Percentiles rank a stretch among this genome's conserved stretches.
These are phyloP conservation scores for Fusarium sp. DNA, from an alignment of 2,329 filamentous ascomycete species.

Conservation along the genomic window DNA sequence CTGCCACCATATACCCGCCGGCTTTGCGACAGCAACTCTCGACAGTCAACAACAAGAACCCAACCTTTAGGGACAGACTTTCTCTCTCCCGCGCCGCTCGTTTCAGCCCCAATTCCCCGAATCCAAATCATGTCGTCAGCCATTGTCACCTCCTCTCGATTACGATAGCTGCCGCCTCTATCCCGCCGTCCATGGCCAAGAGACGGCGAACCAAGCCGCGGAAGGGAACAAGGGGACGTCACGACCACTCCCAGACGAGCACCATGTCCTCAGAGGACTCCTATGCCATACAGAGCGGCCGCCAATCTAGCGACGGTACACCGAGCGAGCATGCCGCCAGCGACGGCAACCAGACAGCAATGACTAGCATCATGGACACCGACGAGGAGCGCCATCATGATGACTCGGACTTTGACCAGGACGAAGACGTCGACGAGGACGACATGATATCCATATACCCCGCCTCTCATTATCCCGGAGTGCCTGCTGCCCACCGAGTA, in stretches of 20 bases:
- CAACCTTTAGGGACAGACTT: slow-evolving; percentile 11
- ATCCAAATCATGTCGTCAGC: slow-evolving; percentile 43
- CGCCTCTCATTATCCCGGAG: slow-evolving; percentile 57
- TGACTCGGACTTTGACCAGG: slow-evolving; percentile 43
- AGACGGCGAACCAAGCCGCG: slow-evolving; percentile 51
- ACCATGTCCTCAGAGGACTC: slow-evolving; percentile 54
- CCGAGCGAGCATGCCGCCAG: slow-evolving; percentile 52
- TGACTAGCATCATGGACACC: slow-evolving; percentile 56
- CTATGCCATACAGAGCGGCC: slow-evolving; percentile 47
- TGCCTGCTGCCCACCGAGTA: slow-evolving; percentile 54
- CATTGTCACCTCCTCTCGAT: slow-evolving; percentile 32
- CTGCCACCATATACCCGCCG: slow-evolving; percentile 3
- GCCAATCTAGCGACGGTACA: slow-evolving; percentile 54
- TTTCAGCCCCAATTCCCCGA: slow-evolving; percentile 30
- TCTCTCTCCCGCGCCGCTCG: slow-evolving; percentile 36
- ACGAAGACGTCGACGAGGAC: slow-evolving; percentile 48
- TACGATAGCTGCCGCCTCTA: slow-evolving; percentile 38
- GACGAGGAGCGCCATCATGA: slow-evolving; percentile 52
- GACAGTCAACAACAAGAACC: neutral
- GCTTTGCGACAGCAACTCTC: slow-evolving; percentile 16
- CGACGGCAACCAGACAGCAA: slow-evolving; percentile 55
- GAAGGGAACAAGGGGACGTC: slow-evolving; percentile 44
- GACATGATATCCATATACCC: slow-evolving; percentile 64
- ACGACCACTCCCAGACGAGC: slow-evolving; percentile 46
- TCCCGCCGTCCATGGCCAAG: slow-evolving; percentile 54